Evolutionary conservation across 139 green algal species (phyloP), one percentile per base, ranked within the genome.

Genomic region (Diplosphaera chodatii): DNA sequence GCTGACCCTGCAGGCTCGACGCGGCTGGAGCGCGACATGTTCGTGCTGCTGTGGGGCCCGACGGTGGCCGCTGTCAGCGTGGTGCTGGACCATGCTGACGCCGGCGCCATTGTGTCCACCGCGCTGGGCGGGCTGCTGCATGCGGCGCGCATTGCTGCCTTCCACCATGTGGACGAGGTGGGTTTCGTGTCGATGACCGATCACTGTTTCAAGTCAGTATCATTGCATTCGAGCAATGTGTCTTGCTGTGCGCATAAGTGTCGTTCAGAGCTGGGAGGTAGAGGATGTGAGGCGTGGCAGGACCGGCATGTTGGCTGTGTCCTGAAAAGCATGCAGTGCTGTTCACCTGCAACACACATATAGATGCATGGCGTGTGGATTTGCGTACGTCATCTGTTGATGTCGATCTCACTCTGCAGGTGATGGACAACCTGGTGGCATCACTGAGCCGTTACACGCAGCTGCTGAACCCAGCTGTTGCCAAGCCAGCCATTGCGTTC

Each of bases 31-130:
- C 80, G 80, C 2, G 87, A 96, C 66, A 96, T 98, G 89, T 98
- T 97, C 82, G 78, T 66, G 0, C 79, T 95, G 28, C 80, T 97
- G 55, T 97, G 92, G 90, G 86, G 87, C 22, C 94, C 92, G 13
- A 88, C 93, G 0, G 86, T 98, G 48, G 88, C 91, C 1, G 93
- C 94, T 21, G 90, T 97, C 64, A 89, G 84, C 0, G 89, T 96
- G 6, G 90, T 98, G 25, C 86, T 98, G 63, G 94, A 98, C 77
- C 74, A 89, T 63, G 75, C 90, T 4, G 64, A 82, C 3, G 79
- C 92, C 55, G 76, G 85, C 41, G 56, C 63, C 40, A 75, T 85
- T 40, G 69, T 91, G 30, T 25, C 70, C 10, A 32, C 77, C 5
- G 77, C 78, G 23, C 66, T 91, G 33, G 74, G 91, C 40, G 82